Conservation (phyloP, 495 filamentous ascomycete genomes). For the Penicillium goetzii region DNA sequence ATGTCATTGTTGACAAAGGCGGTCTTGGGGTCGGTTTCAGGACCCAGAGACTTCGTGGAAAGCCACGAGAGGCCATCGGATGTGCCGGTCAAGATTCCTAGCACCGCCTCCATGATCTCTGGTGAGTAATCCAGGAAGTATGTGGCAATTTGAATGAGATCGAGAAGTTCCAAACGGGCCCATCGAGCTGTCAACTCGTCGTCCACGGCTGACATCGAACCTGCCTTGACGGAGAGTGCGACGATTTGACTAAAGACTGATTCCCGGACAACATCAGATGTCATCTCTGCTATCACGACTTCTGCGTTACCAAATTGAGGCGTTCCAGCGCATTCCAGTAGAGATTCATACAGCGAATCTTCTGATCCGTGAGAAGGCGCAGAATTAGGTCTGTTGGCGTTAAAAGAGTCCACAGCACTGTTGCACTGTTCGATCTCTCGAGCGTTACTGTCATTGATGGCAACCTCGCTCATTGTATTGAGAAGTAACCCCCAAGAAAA, state of each 20-base stretch:
- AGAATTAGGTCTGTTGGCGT: slow-evolving; percentile 42
- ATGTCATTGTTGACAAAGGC: slow-evolving; percentile 58
- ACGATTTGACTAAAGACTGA: slow-evolving; percentile 66
- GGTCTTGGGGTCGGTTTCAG: slow-evolving; percentile 51
- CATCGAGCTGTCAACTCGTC: slow-evolving; percentile 42
- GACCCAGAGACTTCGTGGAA: slow-evolving; percentile 35
- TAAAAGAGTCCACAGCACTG: slow-evolving; percentile 59
- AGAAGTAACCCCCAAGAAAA: slow-evolving; percentile 79
- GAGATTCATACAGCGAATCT: slow-evolving; percentile 52
- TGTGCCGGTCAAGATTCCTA: slow-evolving; percentile 59
- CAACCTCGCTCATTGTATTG: slow-evolving; percentile 65
- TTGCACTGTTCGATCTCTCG: slow-evolving; percentile 66
- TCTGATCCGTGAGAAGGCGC: slow-evolving; percentile 35
- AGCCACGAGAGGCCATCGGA: slow-evolving; percentile 35
- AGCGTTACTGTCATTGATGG: slow-evolving; percentile 58
- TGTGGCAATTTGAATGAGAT: slow-evolving; percentile 62
- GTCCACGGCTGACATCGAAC: slow-evolving; percentile 44
- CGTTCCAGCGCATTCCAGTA: slow-evolving; percentile 52
- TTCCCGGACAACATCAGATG: slow-evolving; percentile 55
- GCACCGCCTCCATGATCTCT: slow-evolving; percentile 62
- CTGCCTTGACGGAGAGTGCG: slow-evolving; percentile 53
- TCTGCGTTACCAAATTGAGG: slow-evolving; percentile 41
- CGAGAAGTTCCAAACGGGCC: slow-evolving; percentile 64
- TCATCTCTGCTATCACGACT: slow-evolving; percentile 52
- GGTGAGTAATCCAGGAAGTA: slow-evolving; percentile 66